These are phyloP conservation scores for Quercus parvula DNA, from an alignment of 306 rosid genomes.

Conservation along the genomic window DNA sequence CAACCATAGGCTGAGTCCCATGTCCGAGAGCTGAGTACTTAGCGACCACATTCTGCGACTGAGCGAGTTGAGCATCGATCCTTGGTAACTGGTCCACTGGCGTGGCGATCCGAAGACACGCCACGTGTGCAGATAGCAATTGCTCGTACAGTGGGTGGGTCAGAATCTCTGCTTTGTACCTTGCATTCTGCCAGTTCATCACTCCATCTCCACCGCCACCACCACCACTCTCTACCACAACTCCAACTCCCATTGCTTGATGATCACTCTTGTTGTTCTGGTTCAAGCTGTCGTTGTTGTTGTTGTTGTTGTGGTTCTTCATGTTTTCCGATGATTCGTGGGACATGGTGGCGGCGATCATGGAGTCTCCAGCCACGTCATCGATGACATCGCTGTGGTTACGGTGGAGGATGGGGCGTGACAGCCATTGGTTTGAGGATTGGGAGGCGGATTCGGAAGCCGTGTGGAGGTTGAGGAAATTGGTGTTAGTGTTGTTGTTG, in stretches of 20 bases:
- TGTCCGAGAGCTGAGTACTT: slow-evolving; percentile 82
- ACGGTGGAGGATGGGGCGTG: slow-evolving; percentile 66
- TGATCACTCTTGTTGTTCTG: slow-evolving; percentile 17
- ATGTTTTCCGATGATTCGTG: slow-evolving; percentile 51
- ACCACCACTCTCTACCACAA: slow-evolving; percentile 37
- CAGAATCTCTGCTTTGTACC: slow-evolving; percentile 77
- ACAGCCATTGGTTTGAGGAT: slow-evolving; percentile 72
- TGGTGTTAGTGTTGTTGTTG: slow-evolving; percentile 25
- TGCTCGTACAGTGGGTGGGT: slow-evolving; percentile 85
- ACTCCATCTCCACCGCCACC: slow-evolving; percentile 44
- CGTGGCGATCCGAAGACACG: slow-evolving; percentile 92
- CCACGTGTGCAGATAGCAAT: slow-evolving; percentile 88
- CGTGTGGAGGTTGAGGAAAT: slow-evolving; percentile 84
- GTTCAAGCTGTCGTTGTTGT: slow-evolving; percentile 14
- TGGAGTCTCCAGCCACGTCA: slow-evolving; percentile 47
- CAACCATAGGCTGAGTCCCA: slow-evolving; percentile 43
- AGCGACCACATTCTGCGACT: slow-evolving; percentile 91
- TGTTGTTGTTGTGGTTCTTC: slow-evolving; percentile 22
- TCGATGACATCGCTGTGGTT: slow-evolving; percentile 79
- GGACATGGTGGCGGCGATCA: slow-evolving; percentile 49
- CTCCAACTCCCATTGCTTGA: background rate
- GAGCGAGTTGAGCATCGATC: slow-evolving; percentile 89
- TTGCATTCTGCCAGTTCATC: slow-evolving; percentile 83
- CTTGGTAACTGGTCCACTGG: slow-evolving; percentile 97
- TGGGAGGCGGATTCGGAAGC: slow-evolving; percentile 64